Evolutionary conservation across 1,284 basidiomycete species (phyloP).

Genomic region (Nidula niveotomentosa): DNA sequence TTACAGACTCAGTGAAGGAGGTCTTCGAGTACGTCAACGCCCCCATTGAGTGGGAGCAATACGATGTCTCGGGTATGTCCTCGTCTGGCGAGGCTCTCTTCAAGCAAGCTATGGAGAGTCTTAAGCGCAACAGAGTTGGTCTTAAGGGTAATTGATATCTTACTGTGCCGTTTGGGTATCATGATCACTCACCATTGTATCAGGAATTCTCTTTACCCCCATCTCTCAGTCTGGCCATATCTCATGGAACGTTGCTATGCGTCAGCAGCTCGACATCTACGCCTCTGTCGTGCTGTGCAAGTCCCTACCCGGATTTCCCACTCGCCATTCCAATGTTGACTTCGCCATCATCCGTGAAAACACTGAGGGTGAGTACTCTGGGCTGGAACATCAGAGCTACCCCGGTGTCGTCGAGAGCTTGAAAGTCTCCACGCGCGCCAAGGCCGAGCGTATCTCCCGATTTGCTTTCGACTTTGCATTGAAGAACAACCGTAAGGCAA

Average conservation of each 20-base stretch:
- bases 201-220: slow-evolving; percentile 98
- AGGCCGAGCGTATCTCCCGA: slow-evolving; percentile 95
- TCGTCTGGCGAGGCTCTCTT: slow-evolving; percentile 93
- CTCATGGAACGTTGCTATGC: slow-evolving; percentile 99
- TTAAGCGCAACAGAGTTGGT: slow-evolving; percentile 97
- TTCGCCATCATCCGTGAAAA: slow-evolving; percentile 99
- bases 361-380: slow-evolving; percentile 99
- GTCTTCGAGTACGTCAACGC: slow-evolving; percentile 98
- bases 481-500: slow-evolving; percentile 96
- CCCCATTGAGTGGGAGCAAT: slow-evolving; percentile 99
- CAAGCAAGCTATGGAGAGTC: slow-evolving; percentile 95
- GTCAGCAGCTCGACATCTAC: slow-evolving; percentile 99
- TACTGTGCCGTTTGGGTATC: not conserved
- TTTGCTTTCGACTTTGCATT: slow-evolving; percentile 99
- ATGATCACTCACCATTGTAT: slow-evolving; percentile 4
- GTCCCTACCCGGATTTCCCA: slow-evolving; percentile 95
- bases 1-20: slow-evolving; percentile 98
- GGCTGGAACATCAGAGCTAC: slow-evolving; percentile 97
- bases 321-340: slow-evolving; percentile 96
- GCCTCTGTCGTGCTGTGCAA: slow-evolving; percentile 99
- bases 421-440: slow-evolving; percentile 95
- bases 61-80: slow-evolving; percentile 96
- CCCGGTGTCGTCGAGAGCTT: slow-evolving; percentile 98
- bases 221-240: slow-evolving; percentile 96
- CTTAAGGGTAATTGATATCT: slow-evolving; percentile 80